Conservation (phyloP, 805 yeast species). For the Ogataea chonburiensis region DNA sequence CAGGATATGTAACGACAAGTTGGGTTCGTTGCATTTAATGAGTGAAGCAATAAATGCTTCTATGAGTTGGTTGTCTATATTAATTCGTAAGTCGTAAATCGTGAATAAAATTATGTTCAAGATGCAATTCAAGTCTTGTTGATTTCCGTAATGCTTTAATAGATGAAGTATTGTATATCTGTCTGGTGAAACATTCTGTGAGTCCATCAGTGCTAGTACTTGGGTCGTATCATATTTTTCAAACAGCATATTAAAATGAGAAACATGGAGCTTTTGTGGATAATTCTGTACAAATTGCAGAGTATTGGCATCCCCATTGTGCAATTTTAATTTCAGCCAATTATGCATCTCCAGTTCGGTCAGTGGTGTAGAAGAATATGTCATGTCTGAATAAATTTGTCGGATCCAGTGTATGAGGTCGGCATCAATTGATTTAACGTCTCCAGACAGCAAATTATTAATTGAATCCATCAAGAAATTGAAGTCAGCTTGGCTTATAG, state of each 20-base stretch:
- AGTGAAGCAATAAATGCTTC: conserved; percentile 13
- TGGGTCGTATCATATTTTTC: neutral
- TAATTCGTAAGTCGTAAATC: conserved; percentile 11
- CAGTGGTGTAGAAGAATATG: conserved; percentile 3
- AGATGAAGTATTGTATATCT: conserved; percentile 12
- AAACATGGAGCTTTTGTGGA: conserved; percentile 9
- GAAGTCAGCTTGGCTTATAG: conserved; percentile 1
- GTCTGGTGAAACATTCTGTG: conserved; percentile 11
- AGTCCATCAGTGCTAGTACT: conserved; percentile 11
- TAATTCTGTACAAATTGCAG: conserved; percentile 6
- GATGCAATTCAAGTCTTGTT: conserved; percentile 7
- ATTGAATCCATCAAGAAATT: conserved; percentile 1
- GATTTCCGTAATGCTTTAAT: conserved; percentile 7
- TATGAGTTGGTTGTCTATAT: conserved; percentile 12
- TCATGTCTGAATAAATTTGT: conserved; percentile 10
- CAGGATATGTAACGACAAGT: conserved; percentile 14
- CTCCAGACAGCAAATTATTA: conserved; percentile 1
- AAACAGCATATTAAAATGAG: conserved; percentile 15
- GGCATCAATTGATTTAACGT: too few relatives aligned
- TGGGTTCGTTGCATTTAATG: conserved; percentile 13
- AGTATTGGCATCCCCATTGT: neutral
- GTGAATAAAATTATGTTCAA: conserved; percentile 10
- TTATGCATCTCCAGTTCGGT: conserved; percentile 17
- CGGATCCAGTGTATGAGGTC: conserved; percentile 9
- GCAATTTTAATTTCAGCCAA: conserved; percentile 10